These are phyloP conservation scores for Leccinum olivaceoglutinosum DNA, from an alignment of 1,284 basidiomycete species.

Conservation along the genomic window DNA sequence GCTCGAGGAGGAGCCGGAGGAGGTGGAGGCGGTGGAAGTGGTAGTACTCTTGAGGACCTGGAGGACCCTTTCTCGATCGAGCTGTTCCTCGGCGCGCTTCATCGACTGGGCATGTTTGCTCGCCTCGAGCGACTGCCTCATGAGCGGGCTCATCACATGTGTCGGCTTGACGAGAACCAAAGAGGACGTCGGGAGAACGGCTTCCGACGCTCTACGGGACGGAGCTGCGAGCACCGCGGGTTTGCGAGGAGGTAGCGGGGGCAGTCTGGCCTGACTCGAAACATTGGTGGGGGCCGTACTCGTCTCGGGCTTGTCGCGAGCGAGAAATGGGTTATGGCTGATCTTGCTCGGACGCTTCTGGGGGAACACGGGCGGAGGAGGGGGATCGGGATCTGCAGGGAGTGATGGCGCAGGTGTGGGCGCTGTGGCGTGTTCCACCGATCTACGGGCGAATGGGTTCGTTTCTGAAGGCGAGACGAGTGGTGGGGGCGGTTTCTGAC, in stretches of 20 bases:
- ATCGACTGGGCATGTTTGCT: conserved; percentile 61
- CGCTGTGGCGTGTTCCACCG: conserved; percentile 13
- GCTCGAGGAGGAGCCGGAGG: conserved; percentile 21
- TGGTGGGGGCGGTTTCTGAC: conserved; percentile 13
- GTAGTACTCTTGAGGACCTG: conserved; percentile 51
- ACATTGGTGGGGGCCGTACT: conserved; percentile 6
- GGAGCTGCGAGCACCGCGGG: conserved; percentile 22
- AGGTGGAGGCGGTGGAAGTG: neutral
- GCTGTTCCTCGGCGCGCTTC: conserved; percentile 59
- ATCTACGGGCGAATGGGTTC: conserved; percentile 25
- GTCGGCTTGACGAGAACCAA: conserved; percentile 23
- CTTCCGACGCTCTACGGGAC: conserved; percentile 21
- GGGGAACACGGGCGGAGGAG: conserved; percentile 18
- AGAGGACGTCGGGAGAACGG: conserved; percentile 7
- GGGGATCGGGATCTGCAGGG: conserved; percentile 11
- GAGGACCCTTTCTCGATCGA: conserved; percentile 66
- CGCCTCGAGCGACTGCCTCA: conserved; percentile 66
- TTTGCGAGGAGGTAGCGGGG: conserved; percentile 33
- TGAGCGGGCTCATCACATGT: conserved; percentile 52
- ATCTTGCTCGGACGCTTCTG: conserved; percentile 22
- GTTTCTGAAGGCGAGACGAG: conserved; percentile 16
- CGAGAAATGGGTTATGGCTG: conserved; percentile 30
- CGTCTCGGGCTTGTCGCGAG: conserved; percentile 17
- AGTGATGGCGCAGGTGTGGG: neutral
- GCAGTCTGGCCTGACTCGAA: conserved; percentile 18